Percentiles rank a stretch among this genome's conserved stretches.
phyloP scores from a whole-genome alignment of 2,329 filamentous ascomycete species.

The Dothideomycetes sp. region DNA sequence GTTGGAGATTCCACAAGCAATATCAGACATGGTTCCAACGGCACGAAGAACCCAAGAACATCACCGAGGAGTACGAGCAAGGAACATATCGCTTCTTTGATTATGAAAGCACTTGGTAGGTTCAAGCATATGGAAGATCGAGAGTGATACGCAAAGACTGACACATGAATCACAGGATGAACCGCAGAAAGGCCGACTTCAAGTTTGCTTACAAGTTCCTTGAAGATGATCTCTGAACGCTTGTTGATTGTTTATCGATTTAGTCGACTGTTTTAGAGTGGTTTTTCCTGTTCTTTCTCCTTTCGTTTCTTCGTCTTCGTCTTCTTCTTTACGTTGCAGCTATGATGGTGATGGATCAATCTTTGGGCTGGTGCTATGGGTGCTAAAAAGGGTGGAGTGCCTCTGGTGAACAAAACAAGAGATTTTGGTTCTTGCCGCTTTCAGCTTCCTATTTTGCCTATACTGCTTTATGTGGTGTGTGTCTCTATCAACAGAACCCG shows the following conservation, averaged over 20 bases:
- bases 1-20: conserved; percentile 98
- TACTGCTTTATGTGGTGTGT: neutral
- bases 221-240: conserved; percentile 68
- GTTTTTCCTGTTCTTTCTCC: neutral
- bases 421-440: conserved; percentile 8
- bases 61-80: conserved; percentile 97
- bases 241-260: neutral
- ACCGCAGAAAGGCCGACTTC: conserved; percentile 93
- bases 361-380: too few relatives aligned
- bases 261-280: conserved; percentile 1
- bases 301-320: neutral
- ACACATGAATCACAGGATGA: conserved; percentile 93
- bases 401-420: conserved; percentile 2
- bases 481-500: neutral
- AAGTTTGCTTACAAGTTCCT: conserved; percentile 97
- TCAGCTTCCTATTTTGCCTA: neutral
- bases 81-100: conserved; percentile 99
- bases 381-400: conserved; percentile 1
- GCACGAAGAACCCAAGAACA: conserved; percentile 96
- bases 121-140: too few relatives aligned
- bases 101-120: conserved; percentile 97
- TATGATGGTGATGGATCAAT: conserved; percentile 3
- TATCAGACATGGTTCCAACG: conserved; percentile 99
- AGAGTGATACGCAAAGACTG: too few relatives aligned
- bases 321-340: neutral